Percentiles rank a stretch among this genome's conserved stretches.
These are phyloP conservation scores for Isabelozyma pseudorhagii DNA, from an alignment of 805 yeast genomes.

Conservation along the genomic window DNA sequence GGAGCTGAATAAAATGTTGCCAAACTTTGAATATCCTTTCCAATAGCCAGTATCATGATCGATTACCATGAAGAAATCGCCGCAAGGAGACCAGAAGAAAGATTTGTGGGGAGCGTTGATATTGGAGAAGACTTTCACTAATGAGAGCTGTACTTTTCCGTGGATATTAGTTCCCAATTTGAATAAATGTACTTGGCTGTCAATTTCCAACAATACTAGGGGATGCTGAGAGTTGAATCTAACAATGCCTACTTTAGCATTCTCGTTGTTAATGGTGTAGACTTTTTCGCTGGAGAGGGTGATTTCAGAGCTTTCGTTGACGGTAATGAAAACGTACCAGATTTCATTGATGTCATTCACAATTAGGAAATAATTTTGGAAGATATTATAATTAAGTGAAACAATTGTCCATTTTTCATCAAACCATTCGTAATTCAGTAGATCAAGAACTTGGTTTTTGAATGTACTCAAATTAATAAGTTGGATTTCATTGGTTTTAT, in stretches of 20 bases:
- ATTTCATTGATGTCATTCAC: constrained; percentile 22
- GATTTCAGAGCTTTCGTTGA: background rate
- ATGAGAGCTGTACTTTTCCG: background rate
- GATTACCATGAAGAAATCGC: constrained; percentile 24
- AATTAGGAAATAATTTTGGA: constrained; percentile 25
- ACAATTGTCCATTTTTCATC: constrained; percentile 11
- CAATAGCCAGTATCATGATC: constrained; percentile 20
- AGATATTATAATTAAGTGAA: constrained; percentile 21
- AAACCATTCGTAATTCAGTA: constrained; percentile 30
- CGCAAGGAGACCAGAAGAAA: constrained; percentile 34
- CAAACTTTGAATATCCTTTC: constrained; percentile 33
- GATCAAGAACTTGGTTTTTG: constrained; percentile 22
- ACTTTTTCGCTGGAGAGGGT: background rate
- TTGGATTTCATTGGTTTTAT: constrained; percentile 23
- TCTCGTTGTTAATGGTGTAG: background rate
- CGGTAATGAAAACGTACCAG: constrained; percentile 13
- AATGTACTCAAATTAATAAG: constrained; percentile 30
- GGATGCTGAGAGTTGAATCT: constrained; percentile 22
- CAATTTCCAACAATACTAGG: constrained; percentile 13
- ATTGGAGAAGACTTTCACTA: background rate
- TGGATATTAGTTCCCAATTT: constrained; percentile 5
- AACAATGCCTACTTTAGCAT: constrained; percentile 1
- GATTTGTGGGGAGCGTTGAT: background rate
- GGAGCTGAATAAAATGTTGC: constrained; percentile 27
- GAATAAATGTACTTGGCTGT: constrained; percentile 4